phyloP scores from a whole-genome alignment of 495 filamentous ascomycete species.

The Aspergillus leporis region DNA sequence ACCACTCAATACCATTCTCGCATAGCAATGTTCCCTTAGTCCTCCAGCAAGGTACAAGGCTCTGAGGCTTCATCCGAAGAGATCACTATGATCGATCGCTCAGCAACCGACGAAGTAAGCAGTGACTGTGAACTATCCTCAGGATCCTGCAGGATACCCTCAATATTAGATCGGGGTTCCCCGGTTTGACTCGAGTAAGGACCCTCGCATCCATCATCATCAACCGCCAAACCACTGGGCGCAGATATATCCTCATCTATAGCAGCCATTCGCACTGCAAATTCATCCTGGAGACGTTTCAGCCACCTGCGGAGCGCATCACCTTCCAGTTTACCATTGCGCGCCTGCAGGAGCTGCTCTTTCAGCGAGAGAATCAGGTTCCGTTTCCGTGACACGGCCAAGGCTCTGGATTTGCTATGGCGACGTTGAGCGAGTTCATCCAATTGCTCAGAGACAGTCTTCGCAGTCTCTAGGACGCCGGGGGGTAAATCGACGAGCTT shows the following conservation, averaged over 20 bases:
- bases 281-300: conserved; percentile 71
- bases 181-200: not conserved
- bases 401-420: conserved; percentile 56
- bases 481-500: conserved; percentile 71
- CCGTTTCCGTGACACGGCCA: conserved; percentile 60
- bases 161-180: not conserved
- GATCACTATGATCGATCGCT: not conserved
- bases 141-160: not conserved
- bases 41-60: not conserved
- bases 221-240: not conserved
- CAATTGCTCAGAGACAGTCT: conserved; percentile 61
- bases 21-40: not conserved
- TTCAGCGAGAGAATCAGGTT: conserved; percentile 73
- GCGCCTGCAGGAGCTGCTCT: conserved; percentile 73
- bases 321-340: conserved; percentile 67
- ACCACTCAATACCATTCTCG: too few species aligned
- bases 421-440: conserved; percentile 51
- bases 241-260: conserved; percentile 36
- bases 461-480: conserved; percentile 65
- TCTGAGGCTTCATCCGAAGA: not conserved
- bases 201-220: not conserved
- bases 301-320: conserved; percentile 64
- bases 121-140: not conserved
- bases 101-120: not conserved
- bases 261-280: conserved; percentile 68